phyloP scores from a whole-genome alignment of 2,329 filamentous ascomycete genomes.

The Alternaria longipes region DNA sequence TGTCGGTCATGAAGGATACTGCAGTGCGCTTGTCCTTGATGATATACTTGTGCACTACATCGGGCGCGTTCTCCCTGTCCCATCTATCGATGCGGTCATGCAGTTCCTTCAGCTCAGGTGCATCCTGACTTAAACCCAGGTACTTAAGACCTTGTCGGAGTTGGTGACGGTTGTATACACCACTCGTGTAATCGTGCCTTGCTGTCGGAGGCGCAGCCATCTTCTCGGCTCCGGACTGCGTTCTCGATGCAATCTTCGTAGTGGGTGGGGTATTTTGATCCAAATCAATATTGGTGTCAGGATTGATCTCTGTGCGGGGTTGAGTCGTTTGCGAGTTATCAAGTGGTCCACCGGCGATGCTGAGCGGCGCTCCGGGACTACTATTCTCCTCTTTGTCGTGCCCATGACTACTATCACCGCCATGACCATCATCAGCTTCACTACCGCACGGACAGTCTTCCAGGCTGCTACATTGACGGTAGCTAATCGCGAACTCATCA shows the following conservation, averaged over 20 bases:
- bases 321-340: background rate
- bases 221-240: background rate
- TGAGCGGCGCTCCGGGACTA: background rate
- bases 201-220: background rate
- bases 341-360: background rate
- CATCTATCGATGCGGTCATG: background rate
- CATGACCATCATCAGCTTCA: background rate
- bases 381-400: background rate
- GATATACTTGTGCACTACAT: background rate
- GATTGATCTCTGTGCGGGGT: background rate
- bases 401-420: background rate
- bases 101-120: background rate
- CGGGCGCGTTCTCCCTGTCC: background rate
- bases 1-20: background rate
- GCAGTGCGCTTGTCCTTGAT: background rate
- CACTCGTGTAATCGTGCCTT: background rate
- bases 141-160: background rate
- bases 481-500: background rate
- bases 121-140: background rate
- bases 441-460: background rate
- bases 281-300: rapidly evolving
- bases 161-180: background rate
- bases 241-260: background rate
- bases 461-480: background rate
- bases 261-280: too few relatives aligned